Base-by-base conservation (phyloP, 2,329 filamentous ascomycete species). In the Mycogone perniciosa region DNA sequence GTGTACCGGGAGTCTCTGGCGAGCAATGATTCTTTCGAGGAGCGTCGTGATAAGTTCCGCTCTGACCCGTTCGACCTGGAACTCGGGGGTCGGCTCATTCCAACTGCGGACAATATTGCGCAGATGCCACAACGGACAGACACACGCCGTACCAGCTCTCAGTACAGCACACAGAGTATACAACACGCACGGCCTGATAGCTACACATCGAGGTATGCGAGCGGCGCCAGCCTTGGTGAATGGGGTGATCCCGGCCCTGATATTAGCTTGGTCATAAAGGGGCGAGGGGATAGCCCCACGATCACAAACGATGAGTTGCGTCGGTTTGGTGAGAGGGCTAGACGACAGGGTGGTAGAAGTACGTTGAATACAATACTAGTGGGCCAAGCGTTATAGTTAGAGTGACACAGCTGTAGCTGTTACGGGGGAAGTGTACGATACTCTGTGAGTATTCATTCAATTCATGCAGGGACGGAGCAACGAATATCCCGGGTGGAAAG, bases 61-160 rank as follows among this genome's bases (percentile, higher is more conserved):
- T 83, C 80, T 2, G 81, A 85, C 56, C 81, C 80, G 2, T 85
- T 85, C 59, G 82, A 85, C 57, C 70, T 85, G n/a, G 81, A 85
- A 60, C 56, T 69, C 9, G 62, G 65, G 46, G 55, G 54, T 34
- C 57, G 54, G 6, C 27, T 57, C 7, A 38, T 52, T 35, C 55
- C 60, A 5, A 57, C 52, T 30, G 49, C 49, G n/a, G 46, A 51
- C 8, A 55, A 54, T 31, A 48, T 61, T 44, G 54, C 58, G 6
- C 48, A 52, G 31, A 55, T 59, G 53, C 58, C 61, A 13, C 59
- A 56, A 5, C 51, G 56, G 29, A 53, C 54, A 7, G 51, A 55
- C 20, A 34, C 11, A 34, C 40, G 40, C 7, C 49, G 48, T 7
- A 52, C 56, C 7, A 64, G 60, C 50, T 64, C 62, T 71, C 79